Percentiles rank a stretch among this genome's conserved stretches.
Evolutionary conservation across 495 filamentous ascomycete species (phyloP).

Genomic region (Parachaetomium inaequale): DNA sequence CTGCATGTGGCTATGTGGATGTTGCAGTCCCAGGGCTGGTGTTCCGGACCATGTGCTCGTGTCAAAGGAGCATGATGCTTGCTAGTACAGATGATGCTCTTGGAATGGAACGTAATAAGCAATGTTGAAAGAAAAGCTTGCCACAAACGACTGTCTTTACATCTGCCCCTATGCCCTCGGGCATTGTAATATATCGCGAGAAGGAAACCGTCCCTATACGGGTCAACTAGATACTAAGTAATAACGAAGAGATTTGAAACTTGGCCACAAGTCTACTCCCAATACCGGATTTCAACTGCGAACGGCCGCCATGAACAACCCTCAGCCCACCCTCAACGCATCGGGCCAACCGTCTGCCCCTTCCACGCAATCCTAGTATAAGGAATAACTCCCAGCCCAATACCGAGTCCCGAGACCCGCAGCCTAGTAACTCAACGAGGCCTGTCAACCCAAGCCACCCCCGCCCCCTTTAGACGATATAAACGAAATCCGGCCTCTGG

Average conservation of each 20-base stretch:
- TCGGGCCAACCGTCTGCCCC: background rate
- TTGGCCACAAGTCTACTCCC: background rate
- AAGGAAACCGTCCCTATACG: background rate
- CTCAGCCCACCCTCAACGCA: background rate
- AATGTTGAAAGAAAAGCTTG: background rate
- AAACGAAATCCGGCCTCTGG: slow-evolving; percentile 71
- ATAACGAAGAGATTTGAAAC: background rate
- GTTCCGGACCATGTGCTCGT: too few relatives aligned
- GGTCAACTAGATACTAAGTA: background rate
- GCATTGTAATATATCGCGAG: slow-evolving; percentile 2
- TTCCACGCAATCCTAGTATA: background rate
- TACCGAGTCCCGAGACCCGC: background rate
- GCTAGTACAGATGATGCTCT: background rate
- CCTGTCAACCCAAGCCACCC: too few relatives aligned
- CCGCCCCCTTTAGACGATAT: slow-evolving; percentile 45
- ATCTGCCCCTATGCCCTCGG: background rate
- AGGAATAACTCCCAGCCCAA: background rate
- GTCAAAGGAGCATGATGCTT: too few relatives aligned
- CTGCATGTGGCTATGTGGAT: too few relatives aligned
- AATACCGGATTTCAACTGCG: background rate
- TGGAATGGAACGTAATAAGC: too few relatives aligned
- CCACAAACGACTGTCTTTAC: background rate
- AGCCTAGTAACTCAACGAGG: too few relatives aligned
- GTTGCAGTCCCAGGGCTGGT: too few relatives aligned
- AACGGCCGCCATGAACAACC: background rate